Base-by-base conservation (phyloP, 192 early-diverging fungal species). In the Podila epicladia region DNA sequence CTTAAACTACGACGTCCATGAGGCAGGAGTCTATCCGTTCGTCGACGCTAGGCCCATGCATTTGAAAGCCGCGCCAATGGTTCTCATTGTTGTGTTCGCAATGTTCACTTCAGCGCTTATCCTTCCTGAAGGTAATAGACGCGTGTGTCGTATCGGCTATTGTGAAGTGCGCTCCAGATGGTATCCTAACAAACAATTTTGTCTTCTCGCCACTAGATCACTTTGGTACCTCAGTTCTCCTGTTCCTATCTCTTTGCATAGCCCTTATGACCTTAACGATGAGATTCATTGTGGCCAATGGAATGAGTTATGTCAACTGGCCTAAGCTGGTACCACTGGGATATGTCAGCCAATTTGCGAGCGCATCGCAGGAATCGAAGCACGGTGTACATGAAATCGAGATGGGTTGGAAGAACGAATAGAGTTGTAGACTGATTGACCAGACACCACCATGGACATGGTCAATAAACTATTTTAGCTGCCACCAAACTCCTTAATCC, bases 301-400 rank as follows among this genome's bases (percentile, higher is more conserved):
- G 87, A 3, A 69, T 83, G 5, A 49, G 84, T 22, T 90, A 87
- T 69, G 85, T 90, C 31, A 73, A 85, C 41, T 89, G 86, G 86
- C 89, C 89, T 58, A 64, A 37, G 41, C 67, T 90, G 4, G 71
- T 85, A 8, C 72, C 84, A 49, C 28, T 80, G 20, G 67, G 60
- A 53, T 73, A 69, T 28, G 33, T 65, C 15, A 62, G 26, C 24
- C 65, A 61, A 17, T 73, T 55, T 55, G 29, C 65, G 35, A 35
- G n/a, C 8, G 22, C 58, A 28, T 24, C 41, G 19, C 63, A 66
- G 5, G 71, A 80, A 8, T 12, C 61, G 6, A 80, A 49, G 28
- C 49, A 69, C 22, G 71, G 49, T 4, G 57, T 57, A 11, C 58
- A 62, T 9, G 77, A 80, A 61, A 53, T 80, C 9, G 77, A 80